These are phyloP conservation scores for Xylariaceae sp. DNA, from an alignment of 2,329 filamentous ascomycete genomes.

Conservation along the genomic window DNA sequence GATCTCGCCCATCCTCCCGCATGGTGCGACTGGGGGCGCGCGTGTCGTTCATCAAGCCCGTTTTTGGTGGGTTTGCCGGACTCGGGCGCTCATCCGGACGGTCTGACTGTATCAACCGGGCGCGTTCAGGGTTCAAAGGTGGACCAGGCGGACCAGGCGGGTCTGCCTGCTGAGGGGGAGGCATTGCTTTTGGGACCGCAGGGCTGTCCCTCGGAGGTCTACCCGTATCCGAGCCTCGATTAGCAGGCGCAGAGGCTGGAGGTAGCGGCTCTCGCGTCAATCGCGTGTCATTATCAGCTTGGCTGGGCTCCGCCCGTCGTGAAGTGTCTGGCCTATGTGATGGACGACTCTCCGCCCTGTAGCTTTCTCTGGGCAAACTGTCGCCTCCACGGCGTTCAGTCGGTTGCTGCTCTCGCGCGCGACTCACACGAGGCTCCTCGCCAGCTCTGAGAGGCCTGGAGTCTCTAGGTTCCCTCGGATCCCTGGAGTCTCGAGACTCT, in stretches of 20 bases:
- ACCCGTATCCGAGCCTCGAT: constrained; percentile 19
- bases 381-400: constrained; percentile 37
- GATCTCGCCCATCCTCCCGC: constrained; percentile 39
- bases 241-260: constrained; percentile 11
- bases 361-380: constrained; percentile 24
- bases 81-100: constrained; percentile 30
- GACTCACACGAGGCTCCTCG: constrained; percentile 33
- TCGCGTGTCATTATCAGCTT: constrained; percentile 32
- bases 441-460: constrained; percentile 28
- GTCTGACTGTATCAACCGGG: constrained; percentile 35
- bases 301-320: constrained; percentile 22
- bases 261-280: constrained; percentile 26
- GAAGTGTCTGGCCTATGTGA: constrained; percentile 19
- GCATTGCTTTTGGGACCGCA: constrained; percentile 22
- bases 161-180: constrained; percentile 21
- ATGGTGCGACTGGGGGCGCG: constrained; percentile 28
- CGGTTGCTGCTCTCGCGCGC: constrained; percentile 33
- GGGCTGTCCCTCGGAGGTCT: constrained; percentile 19
- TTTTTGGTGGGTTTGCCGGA: constrained; percentile 41
- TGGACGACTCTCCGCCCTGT: constrained; percentile 30
- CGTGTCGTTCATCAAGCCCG: constrained; percentile 35
- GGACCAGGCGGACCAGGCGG: constrained; percentile 38
- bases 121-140: constrained; percentile 48
- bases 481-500: constrained; percentile 30
- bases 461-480: constrained; percentile 22